phyloP scores from a whole-genome alignment of 2,329 filamentous ascomycete genomes.

The Sporothrix sp. region DNA sequence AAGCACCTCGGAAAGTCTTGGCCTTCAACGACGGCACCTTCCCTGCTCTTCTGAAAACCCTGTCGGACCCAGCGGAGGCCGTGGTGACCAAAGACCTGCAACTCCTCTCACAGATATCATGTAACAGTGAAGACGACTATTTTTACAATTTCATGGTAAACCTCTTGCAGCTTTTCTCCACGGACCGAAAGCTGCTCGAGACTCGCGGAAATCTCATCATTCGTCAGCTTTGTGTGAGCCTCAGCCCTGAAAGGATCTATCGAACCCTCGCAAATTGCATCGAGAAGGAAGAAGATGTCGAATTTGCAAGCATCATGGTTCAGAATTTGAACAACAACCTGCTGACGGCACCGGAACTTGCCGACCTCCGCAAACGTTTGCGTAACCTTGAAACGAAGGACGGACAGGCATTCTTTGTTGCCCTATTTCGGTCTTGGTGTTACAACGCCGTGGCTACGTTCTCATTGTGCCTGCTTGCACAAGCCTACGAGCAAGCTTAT shows the following conservation, averaged over 20 bases:
- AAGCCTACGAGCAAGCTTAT: conserved; percentile 97
- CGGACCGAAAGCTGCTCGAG: conserved; percentile 82
- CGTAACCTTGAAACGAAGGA: conserved; percentile 88
- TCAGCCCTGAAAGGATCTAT: conserved; percentile 93
- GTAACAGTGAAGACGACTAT: conserved; percentile 93
- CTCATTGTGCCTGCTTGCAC: conserved; percentile 85
- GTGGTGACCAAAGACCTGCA: conserved; percentile 94
- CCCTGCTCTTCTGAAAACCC: conserved; percentile 85
- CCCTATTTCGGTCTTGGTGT: conserved; percentile 93
- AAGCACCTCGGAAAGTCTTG: conserved; percentile 84
- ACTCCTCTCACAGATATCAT: conserved; percentile 87
- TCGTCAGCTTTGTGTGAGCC: conserved; percentile 80
- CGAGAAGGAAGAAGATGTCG: conserved; percentile 94
- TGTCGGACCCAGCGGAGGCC: conserved; percentile 89
- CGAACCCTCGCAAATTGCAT: conserved; percentile 91
- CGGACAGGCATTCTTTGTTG: conserved; percentile 89
- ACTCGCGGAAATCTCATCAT: conserved; percentile 94
- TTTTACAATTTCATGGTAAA: conserved; percentile 99
- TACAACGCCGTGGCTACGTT: conserved; percentile 98
- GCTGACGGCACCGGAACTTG: conserved; percentile 89
- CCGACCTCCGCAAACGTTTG: conserved; percentile 80
- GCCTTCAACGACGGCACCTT: conserved; percentile 97
- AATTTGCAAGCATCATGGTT: conserved; percentile 99
- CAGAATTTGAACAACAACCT: conserved; percentile 99
- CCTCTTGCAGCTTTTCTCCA: conserved; percentile 87